Conservation (phyloP, 2,329 filamentous ascomycete species). For the Nemania sp. region DNA sequence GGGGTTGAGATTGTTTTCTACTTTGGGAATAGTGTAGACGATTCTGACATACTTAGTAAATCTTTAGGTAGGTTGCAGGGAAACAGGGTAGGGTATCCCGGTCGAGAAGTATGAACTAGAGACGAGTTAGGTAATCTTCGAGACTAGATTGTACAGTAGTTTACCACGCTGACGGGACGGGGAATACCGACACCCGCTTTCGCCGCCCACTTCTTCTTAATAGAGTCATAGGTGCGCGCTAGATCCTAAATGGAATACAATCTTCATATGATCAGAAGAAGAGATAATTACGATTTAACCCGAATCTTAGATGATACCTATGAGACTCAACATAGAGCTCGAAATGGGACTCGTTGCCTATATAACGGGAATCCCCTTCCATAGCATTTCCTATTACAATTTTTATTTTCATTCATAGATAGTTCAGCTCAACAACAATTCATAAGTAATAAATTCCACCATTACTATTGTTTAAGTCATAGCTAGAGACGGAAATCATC, state of each 20-base stretch:
- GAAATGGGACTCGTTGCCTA: neutral
- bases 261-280: neutral
- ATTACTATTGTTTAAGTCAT: neutral
- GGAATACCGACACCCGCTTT: neutral
- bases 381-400: neutral
- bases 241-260: neutral
- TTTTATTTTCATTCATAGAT: neutral
- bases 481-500: neutral
- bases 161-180: neutral
- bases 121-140: neutral
- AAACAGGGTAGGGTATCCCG: too few species aligned
- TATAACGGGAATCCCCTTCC: neutral
- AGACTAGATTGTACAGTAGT: neutral
- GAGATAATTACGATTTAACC: neutral
- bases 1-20: conserved; percentile 13
- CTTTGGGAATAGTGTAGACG: neutral
- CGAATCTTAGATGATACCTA: neutral
- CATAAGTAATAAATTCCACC: neutral
- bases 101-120: neutral
- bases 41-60: too few species aligned
- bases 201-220: neutral
- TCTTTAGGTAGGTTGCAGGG: too few species aligned
- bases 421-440: neutral
- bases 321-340: too few species aligned
- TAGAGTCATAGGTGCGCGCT: neutral